Evolutionary conservation across 2,329 filamentous ascomycete genomes (phyloP).

Genomic region (Hypocrella siamensis): DNA sequence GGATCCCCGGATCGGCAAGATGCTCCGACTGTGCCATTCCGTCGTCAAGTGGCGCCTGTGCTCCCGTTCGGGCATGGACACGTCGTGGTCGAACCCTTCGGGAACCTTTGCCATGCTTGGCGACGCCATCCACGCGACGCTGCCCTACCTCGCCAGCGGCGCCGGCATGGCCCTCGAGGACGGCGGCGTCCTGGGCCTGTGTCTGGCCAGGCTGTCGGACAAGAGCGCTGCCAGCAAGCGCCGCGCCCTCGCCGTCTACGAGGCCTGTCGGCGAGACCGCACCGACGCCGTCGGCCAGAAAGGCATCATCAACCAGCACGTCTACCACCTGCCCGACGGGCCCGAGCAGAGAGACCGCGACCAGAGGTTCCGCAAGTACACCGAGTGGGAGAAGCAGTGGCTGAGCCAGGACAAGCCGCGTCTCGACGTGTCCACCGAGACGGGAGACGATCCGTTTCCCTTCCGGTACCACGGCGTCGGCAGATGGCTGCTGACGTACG

Average conservation of each 20-base stretch:
- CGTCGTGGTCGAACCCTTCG: constrained; percentile 36
- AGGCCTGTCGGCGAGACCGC: constrained; percentile 38
- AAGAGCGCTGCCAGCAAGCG: constrained; percentile 18
- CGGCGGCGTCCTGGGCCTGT: constrained; percentile 39
- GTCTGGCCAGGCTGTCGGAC: constrained; percentile 29
- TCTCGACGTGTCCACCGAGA: constrained; percentile 12
- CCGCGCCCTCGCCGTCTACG: constrained; percentile 29
- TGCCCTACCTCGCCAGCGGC: constrained; percentile 42
- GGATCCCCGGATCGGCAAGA: constrained; percentile 40
- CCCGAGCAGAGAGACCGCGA: constrained; percentile 39
- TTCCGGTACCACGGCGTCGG: constrained; percentile 24
- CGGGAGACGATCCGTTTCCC: constrained; percentile 23
- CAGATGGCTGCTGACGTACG: constrained; percentile 23
- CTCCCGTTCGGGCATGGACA: constrained; percentile 34
- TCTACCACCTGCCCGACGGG: constrained; percentile 47
- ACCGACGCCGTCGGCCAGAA: constrained; percentile 44
- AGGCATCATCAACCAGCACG: constrained; percentile 43
- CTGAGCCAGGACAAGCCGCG: constrained; percentile 8
- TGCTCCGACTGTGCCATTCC: constrained; percentile 38
- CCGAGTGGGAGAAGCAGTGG: constrained; percentile 15
- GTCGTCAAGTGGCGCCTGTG: constrained; percentile 47
- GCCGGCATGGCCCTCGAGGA: constrained; percentile 48
- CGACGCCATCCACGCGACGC: constrained; percentile 47
- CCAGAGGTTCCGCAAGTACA: constrained; percentile 14
- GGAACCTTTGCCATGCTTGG: constrained; percentile 44